Conservation (phyloP, 2,329 filamentous ascomycete species). For the Cytospora paraplurivora region DNA sequence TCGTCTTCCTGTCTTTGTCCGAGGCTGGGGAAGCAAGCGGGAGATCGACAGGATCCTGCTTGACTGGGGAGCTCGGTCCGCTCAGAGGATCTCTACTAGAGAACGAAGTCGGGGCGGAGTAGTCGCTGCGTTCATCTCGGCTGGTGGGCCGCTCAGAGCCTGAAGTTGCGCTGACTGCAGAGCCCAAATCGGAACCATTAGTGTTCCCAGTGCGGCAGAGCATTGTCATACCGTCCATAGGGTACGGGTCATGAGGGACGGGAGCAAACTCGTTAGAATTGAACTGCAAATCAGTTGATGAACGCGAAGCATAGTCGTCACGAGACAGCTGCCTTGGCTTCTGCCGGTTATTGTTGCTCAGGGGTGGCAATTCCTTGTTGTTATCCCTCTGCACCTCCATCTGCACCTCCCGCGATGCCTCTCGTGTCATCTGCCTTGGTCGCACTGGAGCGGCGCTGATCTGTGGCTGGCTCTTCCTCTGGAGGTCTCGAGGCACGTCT, state of each 20-base stretch:
- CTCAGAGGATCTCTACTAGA: conserved; percentile 82
- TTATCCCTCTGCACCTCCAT: not conserved
- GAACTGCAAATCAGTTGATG: conserved; percentile 40
- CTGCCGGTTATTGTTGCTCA: conserved; percentile 30
- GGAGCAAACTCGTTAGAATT: conserved; percentile 63
- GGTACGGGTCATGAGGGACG: conserved; percentile 90
- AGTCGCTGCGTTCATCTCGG: conserved; percentile 86
- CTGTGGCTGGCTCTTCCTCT: conserved; percentile 22
- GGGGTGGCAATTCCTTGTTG: conserved; percentile 21
- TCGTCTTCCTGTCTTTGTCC: conserved; percentile 65
- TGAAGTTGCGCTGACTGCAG: conserved; percentile 42
- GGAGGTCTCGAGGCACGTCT: conserved; percentile 21
- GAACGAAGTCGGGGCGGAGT: conserved; percentile 85
- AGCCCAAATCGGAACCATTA: conserved; percentile 64
- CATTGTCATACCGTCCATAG: conserved; percentile 96
- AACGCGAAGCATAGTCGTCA: conserved; percentile 29
- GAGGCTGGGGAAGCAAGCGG: conserved; percentile 41
- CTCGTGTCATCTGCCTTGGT: conserved; percentile 29
- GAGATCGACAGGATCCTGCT: conserved; percentile 51
- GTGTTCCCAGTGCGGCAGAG: conserved; percentile 74
- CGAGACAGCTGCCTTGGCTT: conserved; percentile 20
- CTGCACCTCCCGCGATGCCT: conserved; percentile 28
- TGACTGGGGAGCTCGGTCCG: conserved; percentile 72
- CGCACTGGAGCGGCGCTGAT: conserved; percentile 24
- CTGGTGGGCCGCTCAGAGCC: conserved; percentile 75